phyloP scores from a whole-genome alignment of 345 rosid species.

The Sapria himalayana region DNA sequence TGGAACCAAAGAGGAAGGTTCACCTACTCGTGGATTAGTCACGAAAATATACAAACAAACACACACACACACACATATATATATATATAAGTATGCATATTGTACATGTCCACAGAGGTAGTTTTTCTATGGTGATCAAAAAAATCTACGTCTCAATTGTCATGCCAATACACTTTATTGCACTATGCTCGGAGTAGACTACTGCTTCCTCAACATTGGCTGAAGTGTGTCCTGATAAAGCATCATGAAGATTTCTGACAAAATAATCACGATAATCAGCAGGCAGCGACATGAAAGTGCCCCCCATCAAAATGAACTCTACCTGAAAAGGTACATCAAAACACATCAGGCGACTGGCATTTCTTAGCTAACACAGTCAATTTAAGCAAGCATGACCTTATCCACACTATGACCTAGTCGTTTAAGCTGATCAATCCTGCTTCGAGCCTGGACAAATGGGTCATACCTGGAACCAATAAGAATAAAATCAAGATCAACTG shows the following conservation, averaged over 20 bases:
- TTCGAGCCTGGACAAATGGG: slow-evolving; percentile 92
- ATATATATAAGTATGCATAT: too few species aligned
- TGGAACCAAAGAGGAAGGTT: too few species aligned
- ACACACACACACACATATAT: too few species aligned
- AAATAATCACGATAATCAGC: slow-evolving; percentile 92
- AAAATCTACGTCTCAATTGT: slow-evolving; percentile 95
- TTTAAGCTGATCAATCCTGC: slow-evolving; percentile 98
- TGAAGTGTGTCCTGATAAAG: slow-evolving; percentile 88
- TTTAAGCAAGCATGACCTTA: slow-evolving; percentile 38
- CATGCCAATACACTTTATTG: slow-evolving; percentile 96
- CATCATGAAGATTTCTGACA: slow-evolving; percentile 89
- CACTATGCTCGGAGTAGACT: slow-evolving; percentile 80
- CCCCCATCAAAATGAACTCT: slow-evolving; percentile 97
- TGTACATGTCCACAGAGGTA: too few species aligned
- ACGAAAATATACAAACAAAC: too few species aligned
- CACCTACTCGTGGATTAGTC: too few species aligned
- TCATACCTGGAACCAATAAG: slow-evolving; percentile 38
- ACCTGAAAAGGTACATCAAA: slow-evolving; percentile 29
- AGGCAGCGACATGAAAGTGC: slow-evolving; percentile 90
- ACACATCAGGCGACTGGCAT: not conserved
- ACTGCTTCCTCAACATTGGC: slow-evolving; percentile 95
- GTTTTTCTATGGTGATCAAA: too few species aligned
- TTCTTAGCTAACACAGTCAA: not conserved
- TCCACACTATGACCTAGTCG: slow-evolving; percentile 96
- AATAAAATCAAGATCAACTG: too few species aligned